Base-by-base conservation (phyloP, 495 filamentous ascomycete genomes). In the Aspergillus nanangensis region DNA sequence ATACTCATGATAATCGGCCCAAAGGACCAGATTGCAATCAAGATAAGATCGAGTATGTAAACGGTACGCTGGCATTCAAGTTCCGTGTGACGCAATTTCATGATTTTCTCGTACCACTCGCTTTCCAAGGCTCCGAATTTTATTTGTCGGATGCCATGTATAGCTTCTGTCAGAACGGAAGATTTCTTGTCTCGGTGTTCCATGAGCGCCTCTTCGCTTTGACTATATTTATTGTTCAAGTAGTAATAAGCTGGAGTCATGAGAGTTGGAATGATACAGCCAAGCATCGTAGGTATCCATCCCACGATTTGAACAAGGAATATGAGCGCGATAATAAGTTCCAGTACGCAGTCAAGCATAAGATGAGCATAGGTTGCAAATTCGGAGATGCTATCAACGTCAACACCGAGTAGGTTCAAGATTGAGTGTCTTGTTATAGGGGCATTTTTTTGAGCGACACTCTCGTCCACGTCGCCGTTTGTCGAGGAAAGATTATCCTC, bases 131-230 rank as follows among this genome's bases (percentile, higher is more conserved):
- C 85, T 5, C 82, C 82, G 54, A 90, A 88, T 55, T 90, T 90
- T 55, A 90, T 87, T 58, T 90, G 86, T 8, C 86, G 75, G 37
- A 90, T 88, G 27, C 81, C 86, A 50, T 82, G 79, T 3, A 90
- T 60, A 4, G 83, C 84, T 61, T 90, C 86, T 1, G 81, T 84
- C 19, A 89, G 65, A 0, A 87, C 70, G 3, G 72, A 78, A 69
- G 87, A 74, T 59, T 88, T 88, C 39, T 76, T 65, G 57, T 90
- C 86, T 33, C 86, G 70, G 13, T 79, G 63, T 53, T 80, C 81
- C 86, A 89, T 89, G 31, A 89, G 65, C 9, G 69, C 63, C 44
- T 81, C 80, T 58, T 87, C 79, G 14, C 78, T 70, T 11, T 69
- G 63, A 0, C 78, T 62, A 55, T 86, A 90, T 17, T 60, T 64